Conservation (phyloP, 331 rosid genomes). For the Rhamnella rubrinervis region DNA sequence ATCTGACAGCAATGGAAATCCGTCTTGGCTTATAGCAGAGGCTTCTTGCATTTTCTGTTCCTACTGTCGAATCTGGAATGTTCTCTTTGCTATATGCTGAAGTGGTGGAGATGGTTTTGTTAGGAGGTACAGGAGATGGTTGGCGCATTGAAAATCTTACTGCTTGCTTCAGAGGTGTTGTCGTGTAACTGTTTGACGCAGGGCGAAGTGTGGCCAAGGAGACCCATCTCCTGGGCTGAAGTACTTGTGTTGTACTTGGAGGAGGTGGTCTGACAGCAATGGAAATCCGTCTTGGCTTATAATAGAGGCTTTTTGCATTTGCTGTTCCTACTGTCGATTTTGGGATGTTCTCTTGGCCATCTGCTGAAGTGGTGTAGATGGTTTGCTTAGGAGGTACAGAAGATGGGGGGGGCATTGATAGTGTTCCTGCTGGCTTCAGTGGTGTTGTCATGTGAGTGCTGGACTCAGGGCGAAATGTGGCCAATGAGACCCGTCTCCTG, state of each 20-base stretch:
- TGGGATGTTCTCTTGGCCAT: slow-evolving; percentile 3
- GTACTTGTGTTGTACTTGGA: slow-evolving; percentile 30
- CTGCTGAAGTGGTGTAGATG: no score
- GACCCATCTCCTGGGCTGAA: slow-evolving; percentile 82
- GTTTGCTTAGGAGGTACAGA: slow-evolving; percentile 38
- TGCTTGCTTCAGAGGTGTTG: slow-evolving; percentile 57
- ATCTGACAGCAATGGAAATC: slow-evolving; percentile 64
- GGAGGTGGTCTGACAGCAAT: slow-evolving; percentile 60
- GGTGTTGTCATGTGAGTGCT: slow-evolving; percentile 64
- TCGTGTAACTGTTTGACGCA: slow-evolving; percentile 47
- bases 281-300: slow-evolving; percentile 59
- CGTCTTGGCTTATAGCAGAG: slow-evolving; percentile 45
- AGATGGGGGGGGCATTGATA: not conserved
- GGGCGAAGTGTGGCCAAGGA: slow-evolving; percentile 69
- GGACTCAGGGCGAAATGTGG: slow-evolving; percentile 57
- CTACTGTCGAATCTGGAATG: slow-evolving; percentile 31
- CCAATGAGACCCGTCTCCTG: slow-evolving; percentile 80
- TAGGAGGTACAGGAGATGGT: slow-evolving; percentile 42
- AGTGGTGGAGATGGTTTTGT: no score
- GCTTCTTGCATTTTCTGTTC: slow-evolving; percentile 28
- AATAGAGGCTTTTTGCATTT: slow-evolving; percentile 22
- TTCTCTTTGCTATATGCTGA: no score
- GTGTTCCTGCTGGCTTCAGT: slow-evolving; percentile 24
- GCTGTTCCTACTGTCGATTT: slow-evolving; percentile 34
- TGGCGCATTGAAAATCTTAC: no score